Evolutionary conservation across 331 rosid genomes (phyloP), one percentile per base, ranked within the genome.

Genomic region (Rhamnella rubrinervis): DNA sequence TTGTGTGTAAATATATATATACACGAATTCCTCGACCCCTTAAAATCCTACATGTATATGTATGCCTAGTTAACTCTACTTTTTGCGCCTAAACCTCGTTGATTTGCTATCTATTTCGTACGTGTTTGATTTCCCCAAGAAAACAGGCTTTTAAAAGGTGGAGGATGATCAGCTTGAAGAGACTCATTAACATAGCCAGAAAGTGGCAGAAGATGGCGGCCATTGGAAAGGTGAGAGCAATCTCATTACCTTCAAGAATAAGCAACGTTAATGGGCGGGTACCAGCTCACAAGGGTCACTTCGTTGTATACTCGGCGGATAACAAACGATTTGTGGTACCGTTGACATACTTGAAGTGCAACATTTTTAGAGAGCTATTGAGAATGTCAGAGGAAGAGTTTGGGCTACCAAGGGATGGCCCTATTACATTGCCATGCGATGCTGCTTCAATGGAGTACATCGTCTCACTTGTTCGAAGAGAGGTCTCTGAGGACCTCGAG

Each of bases 151-250:
- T 18, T 10, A 47, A 47, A 15, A 18, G 13, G 28, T 49, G 12
- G 25, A 28, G 8, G 10, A 66, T 75, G 83, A 11, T 69, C 23
- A 79, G 68, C 66, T 65, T 74, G 23, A 74, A 38, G 51, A 79
- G 55, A 59, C 41, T 74, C 38, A 60, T 73, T 57, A 66, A 40
- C 41, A 70, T 79, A 16, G 73, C 72, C 6, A 79, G 72, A 56
- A 79, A 69, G 72, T 79, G 83, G 79, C 67, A 59, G 65, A 74
- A 63, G 63, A n/a, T 73, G 61, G 78, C 75, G 4, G 72, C 68
- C 41, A 58, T 72, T 13, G 55, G 72, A 12, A 63, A 31, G 25
- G 58, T 72, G 25, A 63, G 63, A 65, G 19, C 20, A 8, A 67
- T 78, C 60, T 63, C 83, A 4, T 37, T 50, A 52, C 83, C 78